Evolutionary conservation across 164 flowering plant genomes (phyloP), one percentile per base, ranked within the genome.

Genomic region (Vitis rupestris): DNA sequence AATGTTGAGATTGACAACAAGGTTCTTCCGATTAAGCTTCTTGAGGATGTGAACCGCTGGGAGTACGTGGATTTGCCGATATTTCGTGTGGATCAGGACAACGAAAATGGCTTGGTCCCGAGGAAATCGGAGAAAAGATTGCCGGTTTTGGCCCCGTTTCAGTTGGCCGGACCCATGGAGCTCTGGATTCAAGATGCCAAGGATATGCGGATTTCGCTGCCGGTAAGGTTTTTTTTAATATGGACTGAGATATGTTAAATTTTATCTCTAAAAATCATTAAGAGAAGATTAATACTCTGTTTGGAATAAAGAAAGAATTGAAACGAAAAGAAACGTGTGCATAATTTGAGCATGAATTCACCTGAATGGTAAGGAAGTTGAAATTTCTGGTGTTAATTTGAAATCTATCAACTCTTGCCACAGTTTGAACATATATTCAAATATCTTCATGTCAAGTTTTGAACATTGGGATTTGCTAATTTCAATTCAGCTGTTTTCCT

Each of bases 131-230:
- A 79, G 7, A 60, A 49, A 3, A 78, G 60, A 52, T 70, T 76
- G 76, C 94, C 97, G 1, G 97, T 90, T 66, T 72, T 96, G 80
- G 92, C 90, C 10, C 98, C 98, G 16, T 96, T 96, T 73, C 97
- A 96, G 76, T 78, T 96, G 70, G 97, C 94, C 3, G 97, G 99
- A 27, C 98, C 97, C 2, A 90, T 96, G 97, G 98, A 96, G 82
- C 78, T 96, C 1, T 96, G 98, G 98, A 89, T 96, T 81, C 97
- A 92, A 78, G 98, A 96, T 71, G 98, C 89, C 49, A 82, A 93
- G 50, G 86, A 88, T 61, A 84, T 96, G 91, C 75, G 98, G 68
- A 69, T 96, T 58, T 89, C 97, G 0, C 72, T 95, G 68, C 98
- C 98, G 37, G 98, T 91, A 59, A 78, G 89, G 73, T 59, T 51